Base-by-base conservation (phyloP, 73 alveolate species). In the Durusdinium trenchii region DNA sequence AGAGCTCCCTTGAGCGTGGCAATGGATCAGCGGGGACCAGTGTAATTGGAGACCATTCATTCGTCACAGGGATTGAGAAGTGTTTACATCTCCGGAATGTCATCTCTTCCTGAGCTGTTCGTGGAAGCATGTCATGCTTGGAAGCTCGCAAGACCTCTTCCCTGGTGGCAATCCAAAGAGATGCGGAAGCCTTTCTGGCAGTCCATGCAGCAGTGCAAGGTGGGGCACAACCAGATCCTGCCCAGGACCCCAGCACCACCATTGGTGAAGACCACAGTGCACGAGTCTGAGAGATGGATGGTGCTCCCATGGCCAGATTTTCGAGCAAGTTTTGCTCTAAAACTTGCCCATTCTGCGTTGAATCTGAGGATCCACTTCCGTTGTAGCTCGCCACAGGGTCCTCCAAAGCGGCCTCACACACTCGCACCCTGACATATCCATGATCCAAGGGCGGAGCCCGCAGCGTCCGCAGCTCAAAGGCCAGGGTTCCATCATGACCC, bases 361-460 rank as follows among this genome's bases (percentile, higher is more conserved):
- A 23, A 40, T 38, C 95, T 46, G 32, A 18, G 47, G 75, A n/a
- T 7, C 40, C 52, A 6, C 78, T n/a, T n/a, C 50, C 12, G 38
- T 9, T 6, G 60, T n/a, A 42, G 3, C 40, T 42, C 5, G 61
- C 28, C 40, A 30, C 75, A 28, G 20, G n/a, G 43, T 52, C 69
- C 69, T 28, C 30, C 73, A 45, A 28, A n/a, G 92, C 92, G 23
- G 83, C 96, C 52, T 90, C 96, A 36, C 73, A 64, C 10, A 67
- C 75, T 18, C 83, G 96, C 28, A 90, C 57, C 54, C 96, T 51
- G 48, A 90, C 96, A 20, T 50, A 90, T 43, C 96, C 96, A 47
- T 90, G 86, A 73, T 67, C 83, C 75, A 90, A 35, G 23, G 96
- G 96, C 32, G 96, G 96, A 20, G 67, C 86, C 73, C 96, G 67